Evolutionary conservation across 352 stramenopile genomes (phyloP), one percentile per base, ranked within the genome.

Genomic region (Salisapilia sapeloensis): DNA sequence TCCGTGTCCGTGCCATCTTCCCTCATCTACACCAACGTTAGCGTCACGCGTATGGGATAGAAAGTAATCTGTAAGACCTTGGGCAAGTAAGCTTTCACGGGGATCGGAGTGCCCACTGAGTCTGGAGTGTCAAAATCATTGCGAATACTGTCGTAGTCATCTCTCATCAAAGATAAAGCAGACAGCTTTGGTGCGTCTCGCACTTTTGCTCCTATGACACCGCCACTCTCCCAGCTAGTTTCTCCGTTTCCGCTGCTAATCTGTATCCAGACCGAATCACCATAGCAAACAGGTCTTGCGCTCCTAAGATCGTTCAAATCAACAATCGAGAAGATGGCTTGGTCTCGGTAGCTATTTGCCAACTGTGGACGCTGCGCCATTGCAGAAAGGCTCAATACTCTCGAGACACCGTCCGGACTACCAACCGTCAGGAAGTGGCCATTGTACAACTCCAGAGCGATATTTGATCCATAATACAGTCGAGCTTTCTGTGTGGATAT

Each of bases 261-360:
- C 35, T 86, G 66, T 23, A 86, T 42, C 61, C 64, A 86, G 10
- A 86, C 64, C 7, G 62, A 56, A 44, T 80, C 66, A n/a, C 71
- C 71, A 29, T 77, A 86, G 17, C 56, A 56, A 33, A 86, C 71
- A 14, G 66, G 54, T 24, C 60, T 69, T 9, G 66, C 63, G 31
- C 63, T 86, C 38, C 56, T 50, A 5, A 76, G 44, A 29, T 86
- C 71, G 10, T 49, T 50, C 12, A 86, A 49, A 34, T 83, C 53
- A 13, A 82, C 42, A 5, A 86, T 37, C 14, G 67, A 83, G 42
- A 86, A 77, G n/a, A 83, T 56, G 11, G 54, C 55, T 23, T 61
- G 61, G 30, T 79, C 53, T 20, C 56, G 60, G 3, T 20, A 14
- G 32, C 61, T 70, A 32, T 54, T 44, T 42, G 61, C 59, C 40